These are phyloP conservation scores for Fusarium sororula DNA, from an alignment of 2,329 filamentous ascomycete genomes.

Conservation along the genomic window DNA sequence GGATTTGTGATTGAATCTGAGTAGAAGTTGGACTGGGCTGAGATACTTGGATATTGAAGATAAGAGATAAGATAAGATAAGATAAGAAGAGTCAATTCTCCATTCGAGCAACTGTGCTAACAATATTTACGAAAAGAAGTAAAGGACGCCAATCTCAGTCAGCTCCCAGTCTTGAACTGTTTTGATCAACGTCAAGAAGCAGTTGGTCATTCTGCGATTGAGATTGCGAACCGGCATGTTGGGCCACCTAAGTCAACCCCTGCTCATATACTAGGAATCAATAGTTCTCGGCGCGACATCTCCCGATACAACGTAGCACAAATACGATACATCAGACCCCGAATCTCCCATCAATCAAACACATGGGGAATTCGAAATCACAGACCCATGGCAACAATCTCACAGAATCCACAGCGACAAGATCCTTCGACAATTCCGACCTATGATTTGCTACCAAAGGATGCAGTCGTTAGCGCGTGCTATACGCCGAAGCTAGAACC, in stretches of 20 bases:
- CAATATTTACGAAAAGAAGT: not conserved
- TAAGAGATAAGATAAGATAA: not conserved
- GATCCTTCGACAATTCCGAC: not conserved
- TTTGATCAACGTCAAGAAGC: too few species aligned
- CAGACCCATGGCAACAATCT: not conserved
- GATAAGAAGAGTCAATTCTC: fast-evolving
- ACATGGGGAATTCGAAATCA: not conserved
- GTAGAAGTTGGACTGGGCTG: not conserved
- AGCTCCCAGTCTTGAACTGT: not conserved
- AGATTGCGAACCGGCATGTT: not conserved
- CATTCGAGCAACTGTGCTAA: not conserved
- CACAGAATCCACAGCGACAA: not conserved
- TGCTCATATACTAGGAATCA: not conserved
- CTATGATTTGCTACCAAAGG: not conserved
- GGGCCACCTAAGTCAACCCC: not conserved
- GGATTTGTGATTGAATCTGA: fast-evolving
- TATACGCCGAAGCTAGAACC: not conserved
- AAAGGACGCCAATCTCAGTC: fast-evolving
- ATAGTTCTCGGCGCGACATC: not conserved
- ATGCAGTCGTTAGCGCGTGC: not conserved
- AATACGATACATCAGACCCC: not conserved
- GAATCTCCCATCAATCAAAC: not conserved
- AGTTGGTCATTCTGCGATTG: not conserved
- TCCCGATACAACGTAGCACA: not conserved
- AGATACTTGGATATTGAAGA: fast-evolving